phyloP scores from a whole-genome alignment of 2,329 filamentous ascomycete genomes.

The Sporothrix protearum region DNA sequence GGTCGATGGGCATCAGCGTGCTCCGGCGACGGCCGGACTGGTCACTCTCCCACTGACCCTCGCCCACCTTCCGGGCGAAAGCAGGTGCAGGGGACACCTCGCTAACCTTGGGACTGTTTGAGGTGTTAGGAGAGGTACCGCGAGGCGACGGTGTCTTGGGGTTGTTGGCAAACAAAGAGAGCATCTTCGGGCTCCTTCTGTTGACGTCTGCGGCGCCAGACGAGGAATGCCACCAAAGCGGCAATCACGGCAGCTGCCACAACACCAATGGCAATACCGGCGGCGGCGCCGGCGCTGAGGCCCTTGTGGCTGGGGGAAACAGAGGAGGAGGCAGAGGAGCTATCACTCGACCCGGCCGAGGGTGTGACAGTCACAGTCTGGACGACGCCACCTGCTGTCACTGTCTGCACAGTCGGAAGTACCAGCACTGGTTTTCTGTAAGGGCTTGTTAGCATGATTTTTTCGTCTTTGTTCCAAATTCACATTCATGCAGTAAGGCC shows the following conservation, averaged over 20 bases:
- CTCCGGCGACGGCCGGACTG: slow-evolving; percentile 45
- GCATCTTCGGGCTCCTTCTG: slow-evolving; percentile 43
- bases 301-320: slow-evolving; percentile 30
- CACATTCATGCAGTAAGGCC: not conserved
- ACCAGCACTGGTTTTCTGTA: slow-evolving; percentile 7
- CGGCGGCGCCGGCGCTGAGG: slow-evolving; percentile 48
- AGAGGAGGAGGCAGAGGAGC: slow-evolving; percentile 20
- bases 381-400: slow-evolving; percentile 53
- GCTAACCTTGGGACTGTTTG: slow-evolving; percentile 42
- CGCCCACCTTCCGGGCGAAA: slow-evolving; percentile 17
- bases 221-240: slow-evolving; percentile 39
- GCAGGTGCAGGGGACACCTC: slow-evolving; percentile 34
- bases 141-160: slow-evolving; percentile 41
- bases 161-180: slow-evolving; percentile 38
- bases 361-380: slow-evolving; percentile 55
- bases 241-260: slow-evolving; percentile 32
- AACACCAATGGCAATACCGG: slow-evolving; percentile 53
- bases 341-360: not conserved
- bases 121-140: slow-evolving; percentile 51
- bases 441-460: not conserved
- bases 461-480: not conserved
- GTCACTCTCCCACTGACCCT: slow-evolving; percentile 37
- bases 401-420: slow-evolving; percentile 45
- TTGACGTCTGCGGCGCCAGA: slow-evolving; percentile 40
- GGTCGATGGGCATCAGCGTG: slow-evolving; percentile 57